Base-by-base conservation (phyloP, 768 basidiomycete species). In the Kwoniella sp. region DNA sequence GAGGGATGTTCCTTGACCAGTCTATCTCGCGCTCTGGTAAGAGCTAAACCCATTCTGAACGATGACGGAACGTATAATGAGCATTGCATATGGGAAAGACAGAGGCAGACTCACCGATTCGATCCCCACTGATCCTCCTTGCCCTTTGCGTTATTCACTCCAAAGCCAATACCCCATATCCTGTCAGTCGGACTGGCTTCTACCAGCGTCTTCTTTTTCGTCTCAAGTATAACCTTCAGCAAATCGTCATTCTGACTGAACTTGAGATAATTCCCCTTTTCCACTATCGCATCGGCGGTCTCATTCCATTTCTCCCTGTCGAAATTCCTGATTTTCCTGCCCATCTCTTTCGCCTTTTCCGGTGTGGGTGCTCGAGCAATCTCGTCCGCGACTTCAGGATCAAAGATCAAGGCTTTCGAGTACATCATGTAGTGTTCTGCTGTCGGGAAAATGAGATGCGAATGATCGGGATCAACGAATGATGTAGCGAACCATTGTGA, bases 391-490 rank as follows among this genome's bases (percentile, higher is more conserved):
- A 84, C 73, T 3, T 70, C 80, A 3, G 57, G 46, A 10, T 87
- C 86, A 13, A 88, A 88, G 1, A 87, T 68, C 3, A 86, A 70
- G 7, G 86, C 86, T 72, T 88, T 87, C 56, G 84, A 83, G 44
- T 84, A 80, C 87, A 87, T 88, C 87, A 88, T 88, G 61, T 68
- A 87, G 67, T 88, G 86, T 76, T 88, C 87, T 0, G 85, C 82
- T 1, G 84, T 83, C 6, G 76, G 78, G 70, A 86, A 86, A 0
- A 56, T 69, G 30, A 65, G 44, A 22, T 51, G 44, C 0, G 66
- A 55, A 59, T 60, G 65, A 27, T 48, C 37, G 24, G 63, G 69
- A 55, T 64, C 66, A 24, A 33, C 24, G 30, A 68, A 71, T 2
- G 65, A 26, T 15, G 67, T 37, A 8, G 66, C 62, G 47, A 57